Evolutionary conservation across 768 basidiomycete species (phyloP).

Genomic region (Kwoniella heveanensis): DNA sequence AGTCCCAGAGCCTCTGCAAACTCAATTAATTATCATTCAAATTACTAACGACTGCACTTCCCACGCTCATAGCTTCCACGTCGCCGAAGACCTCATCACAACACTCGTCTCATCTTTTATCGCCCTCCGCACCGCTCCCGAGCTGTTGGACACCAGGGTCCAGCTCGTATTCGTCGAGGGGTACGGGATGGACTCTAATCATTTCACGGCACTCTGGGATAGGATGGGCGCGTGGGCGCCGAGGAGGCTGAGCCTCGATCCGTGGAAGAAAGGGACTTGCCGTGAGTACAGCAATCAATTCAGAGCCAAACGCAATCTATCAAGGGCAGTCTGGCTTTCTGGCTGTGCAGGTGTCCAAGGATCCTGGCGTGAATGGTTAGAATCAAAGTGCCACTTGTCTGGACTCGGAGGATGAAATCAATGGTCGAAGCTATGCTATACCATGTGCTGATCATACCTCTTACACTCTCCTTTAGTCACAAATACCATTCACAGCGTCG

Average conservation of each 20-base stretch:
- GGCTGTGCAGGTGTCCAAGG: too few species aligned
- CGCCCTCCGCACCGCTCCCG: constrained; percentile 29
- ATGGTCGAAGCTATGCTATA: too few species aligned
- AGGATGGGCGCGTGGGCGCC: constrained; percentile 50
- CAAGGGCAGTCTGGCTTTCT: too few species aligned
- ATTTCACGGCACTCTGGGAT: constrained; percentile 52
- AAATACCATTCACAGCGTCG: constrained; percentile 50
- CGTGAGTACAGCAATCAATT: constrained; percentile 28
- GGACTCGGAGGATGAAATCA: too few species aligned
- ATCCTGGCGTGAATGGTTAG: too few species aligned
- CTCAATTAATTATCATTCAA: too few species aligned
- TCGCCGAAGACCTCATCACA: constrained; percentile 53
- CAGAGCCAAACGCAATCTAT: too few species aligned
- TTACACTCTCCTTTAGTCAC: constrained; percentile 39
- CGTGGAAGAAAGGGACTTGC: constrained; percentile 42
- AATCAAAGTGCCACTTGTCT: too few species aligned
- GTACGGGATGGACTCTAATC: constrained; percentile 47
- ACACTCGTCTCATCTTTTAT: constrained; percentile 48
- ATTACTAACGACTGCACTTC: background rate
- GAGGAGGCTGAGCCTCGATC: constrained; percentile 44
- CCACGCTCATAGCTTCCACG: constrained; percentile 40
- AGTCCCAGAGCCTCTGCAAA: too few species aligned
- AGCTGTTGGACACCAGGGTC: constrained; percentile 27
- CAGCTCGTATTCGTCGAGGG: constrained; percentile 51
- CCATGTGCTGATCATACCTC: too few species aligned